Evolutionary conservation across 352 stramenopile species (phyloP).

Genomic region (Phytophthora quininea): DNA sequence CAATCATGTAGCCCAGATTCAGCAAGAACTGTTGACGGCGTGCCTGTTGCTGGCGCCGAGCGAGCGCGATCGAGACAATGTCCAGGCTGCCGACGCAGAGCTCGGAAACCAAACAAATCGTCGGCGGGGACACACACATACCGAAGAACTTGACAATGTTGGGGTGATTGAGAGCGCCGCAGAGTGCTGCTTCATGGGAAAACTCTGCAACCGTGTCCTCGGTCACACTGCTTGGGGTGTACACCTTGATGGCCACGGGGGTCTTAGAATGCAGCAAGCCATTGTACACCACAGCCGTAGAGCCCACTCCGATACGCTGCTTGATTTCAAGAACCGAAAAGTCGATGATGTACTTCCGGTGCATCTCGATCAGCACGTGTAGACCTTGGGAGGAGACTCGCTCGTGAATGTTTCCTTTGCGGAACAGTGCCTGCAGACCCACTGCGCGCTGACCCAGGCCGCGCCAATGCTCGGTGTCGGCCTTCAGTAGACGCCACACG

Average conservation of each 20-base stretch:
- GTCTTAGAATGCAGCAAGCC: conserved; percentile 46
- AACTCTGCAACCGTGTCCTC: conserved; percentile 59
- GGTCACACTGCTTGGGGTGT: conserved; percentile 58
- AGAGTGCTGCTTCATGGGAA: conserved; percentile 59
- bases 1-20: conserved; percentile 65
- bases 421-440: conserved; percentile 41
- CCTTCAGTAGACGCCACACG: conserved; percentile 50
- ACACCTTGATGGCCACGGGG: conserved; percentile 67
- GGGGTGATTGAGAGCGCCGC: conserved; percentile 50
- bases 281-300: conserved; percentile 56
- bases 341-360: conserved; percentile 51
- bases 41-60: conserved; percentile 23
- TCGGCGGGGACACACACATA: conserved; percentile 65
- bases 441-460: conserved; percentile 48
- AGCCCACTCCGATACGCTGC: conserved; percentile 43
- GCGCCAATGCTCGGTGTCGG: conserved; percentile 74
- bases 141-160: conserved; percentile 70
- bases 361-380: conserved; percentile 56
- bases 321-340: conserved; percentile 47
- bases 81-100: conserved; percentile 58
- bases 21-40: conserved; percentile 59
- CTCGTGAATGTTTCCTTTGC: conserved; percentile 45
- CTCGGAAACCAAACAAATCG: conserved; percentile 66
- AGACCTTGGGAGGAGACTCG: conserved; percentile 50
- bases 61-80: conserved; percentile 36